These are phyloP conservation scores for Penicillium palitans DNA, from an alignment of 2,329 filamentous ascomycete genomes.

Conservation along the genomic window DNA sequence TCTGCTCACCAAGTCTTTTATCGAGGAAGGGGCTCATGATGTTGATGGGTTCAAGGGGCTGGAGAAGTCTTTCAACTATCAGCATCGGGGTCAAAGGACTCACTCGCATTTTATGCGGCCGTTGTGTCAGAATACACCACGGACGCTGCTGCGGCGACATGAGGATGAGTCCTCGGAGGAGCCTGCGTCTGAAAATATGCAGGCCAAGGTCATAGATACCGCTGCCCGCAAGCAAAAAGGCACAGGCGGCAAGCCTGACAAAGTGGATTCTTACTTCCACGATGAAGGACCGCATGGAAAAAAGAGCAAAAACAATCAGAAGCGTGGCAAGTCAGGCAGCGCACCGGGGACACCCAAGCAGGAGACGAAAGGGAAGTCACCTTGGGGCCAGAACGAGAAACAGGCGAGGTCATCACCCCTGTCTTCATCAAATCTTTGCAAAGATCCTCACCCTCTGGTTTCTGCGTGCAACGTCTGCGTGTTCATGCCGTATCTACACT, in stretches of 20 bases:
- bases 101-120: slow-evolving; percentile 66
- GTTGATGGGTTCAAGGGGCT: slow-evolving; percentile 64
- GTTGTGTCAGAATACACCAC: slow-evolving; percentile 54
- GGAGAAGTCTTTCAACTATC: slow-evolving; percentile 61
- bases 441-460: slow-evolving; percentile 24
- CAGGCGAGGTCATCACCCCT: slow-evolving; percentile 19
- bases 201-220: slow-evolving; percentile 12
- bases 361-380: slow-evolving; percentile 33
- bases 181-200: slow-evolving; percentile 15
- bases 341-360: slow-evolving; percentile 26
- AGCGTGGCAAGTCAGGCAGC: slow-evolving; percentile 30
- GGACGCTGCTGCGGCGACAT: slow-evolving; percentile 29
- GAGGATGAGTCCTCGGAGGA: slow-evolving; percentile 20
- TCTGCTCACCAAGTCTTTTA: slow-evolving; percentile 63
- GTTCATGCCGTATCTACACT: slow-evolving; percentile 67
- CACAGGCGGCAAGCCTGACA: slow-evolving; percentile 27
- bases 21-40: slow-evolving; percentile 63
- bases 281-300: slow-evolving; percentile 32
- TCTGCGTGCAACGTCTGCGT: slow-evolving; percentile 33
- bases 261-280: slow-evolving; percentile 26
- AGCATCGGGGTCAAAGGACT: slow-evolving; percentile 58
- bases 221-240: slow-evolving; percentile 31
- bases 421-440: slow-evolving; percentile 40
- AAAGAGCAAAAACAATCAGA: slow-evolving; percentile 30
- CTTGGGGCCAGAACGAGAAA: slow-evolving; percentile 35